Percentiles rank a stretch among this genome's conserved stretches.
phyloP scores from a whole-genome alignment of 225 moss, liverwort and hornwort species.

The Asterella californica region DNA sequence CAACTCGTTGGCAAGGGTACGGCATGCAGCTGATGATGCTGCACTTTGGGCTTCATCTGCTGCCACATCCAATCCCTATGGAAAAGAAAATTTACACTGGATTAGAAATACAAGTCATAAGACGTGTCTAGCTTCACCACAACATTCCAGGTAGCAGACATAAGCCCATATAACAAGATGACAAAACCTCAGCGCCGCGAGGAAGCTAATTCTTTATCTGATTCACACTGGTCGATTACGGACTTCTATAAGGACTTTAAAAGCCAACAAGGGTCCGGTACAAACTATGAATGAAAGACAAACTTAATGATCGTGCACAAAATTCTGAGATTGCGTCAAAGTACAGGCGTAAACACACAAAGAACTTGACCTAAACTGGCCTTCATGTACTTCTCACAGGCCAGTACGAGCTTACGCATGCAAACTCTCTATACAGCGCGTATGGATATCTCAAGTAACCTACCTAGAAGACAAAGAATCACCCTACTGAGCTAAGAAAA shows the following conservation, averaged over 20 bases:
- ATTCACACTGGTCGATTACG: not conserved
- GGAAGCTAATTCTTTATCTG: not conserved
- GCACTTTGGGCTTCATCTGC: conserved; percentile 68
- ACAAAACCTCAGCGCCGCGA: not conserved
- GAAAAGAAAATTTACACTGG: not conserved
- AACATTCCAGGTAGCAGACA: not conserved
- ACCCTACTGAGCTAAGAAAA: not conserved
- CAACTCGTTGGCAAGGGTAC: conserved; percentile 84
- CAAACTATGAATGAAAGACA: not conserved
- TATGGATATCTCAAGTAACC: too few species aligned
- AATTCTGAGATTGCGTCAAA: not conserved
- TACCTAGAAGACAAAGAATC: not conserved
- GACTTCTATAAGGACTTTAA: not conserved
- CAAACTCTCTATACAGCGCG: not conserved
- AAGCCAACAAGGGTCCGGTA: not conserved
- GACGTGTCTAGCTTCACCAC: not conserved
- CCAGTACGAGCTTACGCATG: not conserved
- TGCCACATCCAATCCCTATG: conserved; percentile 79
- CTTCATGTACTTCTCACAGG: not conserved
- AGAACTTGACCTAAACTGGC: too few species aligned
- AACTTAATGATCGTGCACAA: too few species aligned
- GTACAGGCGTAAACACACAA: not conserved
- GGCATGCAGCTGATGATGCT: conserved; percentile 85
- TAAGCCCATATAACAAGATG: not conserved
- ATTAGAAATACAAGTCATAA: not conserved